Evolutionary conservation across 2,329 filamentous ascomycete species (phyloP), one percentile per base, ranked within the genome.

Genomic region (Diaporthe caulivora): DNA sequence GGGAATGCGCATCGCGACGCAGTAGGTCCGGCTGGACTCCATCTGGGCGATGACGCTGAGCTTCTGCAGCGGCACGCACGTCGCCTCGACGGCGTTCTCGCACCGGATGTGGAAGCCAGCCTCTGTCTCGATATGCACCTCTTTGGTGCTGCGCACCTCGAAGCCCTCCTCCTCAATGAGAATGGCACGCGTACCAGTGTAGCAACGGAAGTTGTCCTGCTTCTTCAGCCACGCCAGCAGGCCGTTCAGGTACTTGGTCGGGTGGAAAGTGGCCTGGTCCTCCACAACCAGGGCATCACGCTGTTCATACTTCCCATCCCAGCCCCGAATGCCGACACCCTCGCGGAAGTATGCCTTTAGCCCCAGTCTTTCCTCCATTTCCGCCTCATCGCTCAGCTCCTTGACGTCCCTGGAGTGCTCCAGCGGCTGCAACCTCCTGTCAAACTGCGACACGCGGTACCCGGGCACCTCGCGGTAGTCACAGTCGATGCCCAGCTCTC

Each of bases 21-120:
- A 40, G 37, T 40, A 40, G 37, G 37, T 40, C 7, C 37, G 37
- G 37, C 11, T 8, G 37, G 13, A 40, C 37, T 40, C 37, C 37
- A 40, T 40, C 37, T 40, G 37, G 37, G 7, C 37, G 37, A 40
- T 83, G 17, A 89, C 80, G 49, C 84, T 85, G 10, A 90, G 82
- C 74, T 89, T 90, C 79, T 90, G 88, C 1, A 90, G 82, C 0
- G 88, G 88, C 2, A 91, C 83, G 76, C 84, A 87, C 0, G 88
- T 90, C 0, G 89, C 87, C 78, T 90, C 85, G 15, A 91, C 83
- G 0, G 87, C 86, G 72, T 87, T 80, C 42, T 81, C 81, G 71
- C 86, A 87, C 18, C 78, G 37, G 37, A 40, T 40, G 37, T 40
- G 37, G 11, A 9, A 10, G 37, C 37, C 37, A 6, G 37, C 37